phyloP scores from a whole-genome alignment of 139 green algal species.

The Chlamydomonas sp. region DNA sequence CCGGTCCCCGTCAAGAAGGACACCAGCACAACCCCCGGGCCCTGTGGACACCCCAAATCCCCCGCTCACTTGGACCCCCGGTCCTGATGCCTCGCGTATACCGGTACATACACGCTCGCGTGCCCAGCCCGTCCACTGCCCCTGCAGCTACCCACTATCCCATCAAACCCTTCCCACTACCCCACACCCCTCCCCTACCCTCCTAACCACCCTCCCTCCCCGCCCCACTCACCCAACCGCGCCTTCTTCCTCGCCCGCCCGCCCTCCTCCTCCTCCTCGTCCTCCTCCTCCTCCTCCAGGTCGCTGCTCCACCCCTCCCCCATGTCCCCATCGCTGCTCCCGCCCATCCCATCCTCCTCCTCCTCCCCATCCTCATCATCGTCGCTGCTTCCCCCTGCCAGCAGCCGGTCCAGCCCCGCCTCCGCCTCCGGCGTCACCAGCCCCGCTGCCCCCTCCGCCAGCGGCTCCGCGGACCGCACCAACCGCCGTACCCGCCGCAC shows the following conservation, averaged over 20 bases:
- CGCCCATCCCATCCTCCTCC: constrained; percentile 8
- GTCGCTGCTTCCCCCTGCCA: background rate
- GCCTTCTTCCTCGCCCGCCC: constrained; percentile 14
- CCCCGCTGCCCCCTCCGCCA: background rate
- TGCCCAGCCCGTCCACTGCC: too few species aligned
- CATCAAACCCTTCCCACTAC: too few species aligned
- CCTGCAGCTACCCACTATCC: too few species aligned
- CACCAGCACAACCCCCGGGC: too few species aligned
- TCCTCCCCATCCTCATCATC: constrained; percentile 9
- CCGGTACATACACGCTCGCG: too few species aligned
- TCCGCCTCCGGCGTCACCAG: constrained; percentile 55
- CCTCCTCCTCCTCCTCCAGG: background rate
- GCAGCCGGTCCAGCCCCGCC: constrained; percentile 47
- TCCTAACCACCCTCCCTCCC: background rate
- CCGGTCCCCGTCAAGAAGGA: too few species aligned
- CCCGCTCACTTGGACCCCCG: too few species aligned
- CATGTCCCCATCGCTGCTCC: background rate
- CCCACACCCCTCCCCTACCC: too few species aligned
- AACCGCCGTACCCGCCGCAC: constrained; percentile 48
- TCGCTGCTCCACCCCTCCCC: background rate
- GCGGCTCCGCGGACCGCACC: constrained; percentile 1
- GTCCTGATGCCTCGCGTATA: too few species aligned
- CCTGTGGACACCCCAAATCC: too few species aligned
- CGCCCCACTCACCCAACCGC: background rate
- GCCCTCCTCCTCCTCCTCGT: background rate